A percentile compares a stretch with the other conserved stretches of the same genome.
Evolutionary conservation across 768 basidiomycete species (phyloP).

Genomic region (Termitomyces sp.): DNA sequence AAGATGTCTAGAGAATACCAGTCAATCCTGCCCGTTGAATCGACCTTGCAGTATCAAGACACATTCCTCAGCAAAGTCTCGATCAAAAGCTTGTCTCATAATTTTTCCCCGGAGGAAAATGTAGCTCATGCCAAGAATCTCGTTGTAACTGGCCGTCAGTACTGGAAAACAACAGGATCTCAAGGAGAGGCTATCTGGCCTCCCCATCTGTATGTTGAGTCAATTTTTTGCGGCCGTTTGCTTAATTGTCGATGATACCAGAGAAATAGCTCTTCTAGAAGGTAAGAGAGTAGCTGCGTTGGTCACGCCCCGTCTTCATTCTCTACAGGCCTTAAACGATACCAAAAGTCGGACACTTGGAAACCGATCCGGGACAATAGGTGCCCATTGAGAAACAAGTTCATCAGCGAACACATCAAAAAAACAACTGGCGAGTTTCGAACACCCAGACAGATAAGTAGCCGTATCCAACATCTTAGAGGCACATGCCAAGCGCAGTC

Average conservation of each 20-base stretch:
- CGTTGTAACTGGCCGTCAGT: slow-evolving; percentile 41
- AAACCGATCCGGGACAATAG: slow-evolving; percentile 44
- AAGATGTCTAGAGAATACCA: not conserved
- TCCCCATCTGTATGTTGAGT: slow-evolving; percentile 33
- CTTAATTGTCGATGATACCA: slow-evolving; percentile 3
- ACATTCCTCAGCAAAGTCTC: slow-evolving; percentile 30
- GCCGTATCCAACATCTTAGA: slow-evolving; percentile 50
- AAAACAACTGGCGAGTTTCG: slow-evolving; percentile 43
- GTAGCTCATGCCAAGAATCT: slow-evolving; percentile 25
- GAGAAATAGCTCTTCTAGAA: slow-evolving; percentile 50
- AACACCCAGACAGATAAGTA: slow-evolving; percentile 56
- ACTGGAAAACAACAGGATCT: slow-evolving; percentile 51
- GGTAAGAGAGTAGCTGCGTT: slow-evolving; percentile 23
- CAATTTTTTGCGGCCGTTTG: not conserved
- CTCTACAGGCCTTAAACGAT: slow-evolving; percentile 39
- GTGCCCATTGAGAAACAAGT: slow-evolving; percentile 56
- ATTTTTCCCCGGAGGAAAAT: slow-evolving; percentile 32
- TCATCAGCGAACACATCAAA: slow-evolving; percentile 56
- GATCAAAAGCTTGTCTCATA: slow-evolving; percentile 36
- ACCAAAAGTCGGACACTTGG: slow-evolving; percentile 40
- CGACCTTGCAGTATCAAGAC: slow-evolving; percentile 13
- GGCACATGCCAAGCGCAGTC: slow-evolving; percentile 39
- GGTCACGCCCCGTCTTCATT: not conserved
- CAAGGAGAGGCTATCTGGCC: slow-evolving; percentile 53
- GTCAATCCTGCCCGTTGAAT: not conserved